These are phyloP conservation scores for Pascua guehoae DNA, from an alignment of 1,284 basidiomycete species.

Conservation along the genomic window DNA sequence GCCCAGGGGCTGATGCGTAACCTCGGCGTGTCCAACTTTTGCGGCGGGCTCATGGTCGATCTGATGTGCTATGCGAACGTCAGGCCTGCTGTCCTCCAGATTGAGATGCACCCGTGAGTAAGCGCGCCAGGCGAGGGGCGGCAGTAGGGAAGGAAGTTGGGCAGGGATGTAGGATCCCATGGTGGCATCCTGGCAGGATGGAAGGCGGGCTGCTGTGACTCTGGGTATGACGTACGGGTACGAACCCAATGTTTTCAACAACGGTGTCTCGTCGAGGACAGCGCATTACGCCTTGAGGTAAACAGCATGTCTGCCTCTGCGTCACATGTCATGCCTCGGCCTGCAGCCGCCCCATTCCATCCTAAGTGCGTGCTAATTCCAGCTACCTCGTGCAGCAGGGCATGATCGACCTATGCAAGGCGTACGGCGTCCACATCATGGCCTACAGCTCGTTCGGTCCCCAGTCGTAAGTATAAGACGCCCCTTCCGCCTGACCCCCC, in stretches of 20 bases:
- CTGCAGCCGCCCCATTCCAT: too few species aligned
- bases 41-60: slow-evolving; percentile 23
- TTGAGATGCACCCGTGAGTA: slow-evolving; percentile 64
- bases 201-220: too few species aligned
- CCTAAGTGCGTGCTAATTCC: not conserved
- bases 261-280: too few species aligned
- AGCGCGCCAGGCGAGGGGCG: slow-evolving; percentile 14
- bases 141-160: too few species aligned
- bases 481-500: too few species aligned
- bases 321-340: too few species aligned
- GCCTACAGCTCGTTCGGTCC: slow-evolving; percentile 73
- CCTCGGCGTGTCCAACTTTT: slow-evolving; percentile 79
- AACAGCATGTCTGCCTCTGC: too few species aligned
- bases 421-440: slow-evolving; percentile 63
- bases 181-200: too few species aligned
- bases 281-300: too few species aligned
- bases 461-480: slow-evolving; percentile 37
- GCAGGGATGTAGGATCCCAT: too few species aligned
- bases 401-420: slow-evolving; percentile 60
- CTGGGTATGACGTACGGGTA: too few species aligned
- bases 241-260: too few species aligned
- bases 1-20: slow-evolving; percentile 64
- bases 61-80: slow-evolving; percentile 64
- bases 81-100: slow-evolving; percentile 66
- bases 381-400: slow-evolving; percentile 62